Conservation (phyloP, 2,329 filamentous ascomycete genomes). For the Penicillium sp. region DNA sequence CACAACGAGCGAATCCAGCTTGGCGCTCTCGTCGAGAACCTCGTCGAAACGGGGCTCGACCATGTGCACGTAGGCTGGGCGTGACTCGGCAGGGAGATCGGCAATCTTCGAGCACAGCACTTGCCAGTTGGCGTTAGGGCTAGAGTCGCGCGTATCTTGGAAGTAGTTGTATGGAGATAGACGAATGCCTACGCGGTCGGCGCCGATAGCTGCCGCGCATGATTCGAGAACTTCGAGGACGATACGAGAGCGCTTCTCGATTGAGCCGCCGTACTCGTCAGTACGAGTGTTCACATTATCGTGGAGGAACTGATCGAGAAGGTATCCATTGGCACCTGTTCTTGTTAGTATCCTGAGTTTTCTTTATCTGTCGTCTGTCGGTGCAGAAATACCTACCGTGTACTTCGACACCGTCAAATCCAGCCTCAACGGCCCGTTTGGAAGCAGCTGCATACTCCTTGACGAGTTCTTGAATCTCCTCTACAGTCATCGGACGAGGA, state of each 20-base stretch:
- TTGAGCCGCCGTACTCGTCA: slow-evolving; percentile 48
- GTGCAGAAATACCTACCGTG: slow-evolving; percentile 31
- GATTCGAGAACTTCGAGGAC: slow-evolving; percentile 54
- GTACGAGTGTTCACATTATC: slow-evolving; percentile 55
- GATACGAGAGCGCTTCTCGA: slow-evolving; percentile 53
- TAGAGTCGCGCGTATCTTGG: slow-evolving; percentile 52
- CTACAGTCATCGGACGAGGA: slow-evolving; percentile 35
- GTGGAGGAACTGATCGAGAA: slow-evolving; percentile 65
- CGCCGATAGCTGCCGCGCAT: slow-evolving; percentile 44
- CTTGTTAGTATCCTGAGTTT: not conserved
- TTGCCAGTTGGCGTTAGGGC: slow-evolving; percentile 47
- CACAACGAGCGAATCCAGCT: slow-evolving; percentile 38
- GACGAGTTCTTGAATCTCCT: slow-evolving; percentile 40
- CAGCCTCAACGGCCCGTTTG: slow-evolving; percentile 45
- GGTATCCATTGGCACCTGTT: slow-evolving; percentile 63
- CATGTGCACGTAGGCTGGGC: slow-evolving; percentile 49
- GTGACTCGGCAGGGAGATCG: slow-evolving; percentile 30
- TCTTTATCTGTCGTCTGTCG: too few relatives aligned
- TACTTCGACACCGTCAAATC: slow-evolving; percentile 52
- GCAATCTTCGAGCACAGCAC: slow-evolving; percentile 46
- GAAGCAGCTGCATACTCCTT: slow-evolving; percentile 44
- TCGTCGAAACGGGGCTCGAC: slow-evolving; percentile 51
- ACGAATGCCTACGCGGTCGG: slow-evolving; percentile 55
- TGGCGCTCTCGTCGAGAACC: slow-evolving; percentile 45
- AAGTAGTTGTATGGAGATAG: slow-evolving; percentile 61